These are phyloP conservation scores for Colletotrichum trifolii DNA, from an alignment of 2,329 filamentous ascomycete genomes.

Conservation along the genomic window DNA sequence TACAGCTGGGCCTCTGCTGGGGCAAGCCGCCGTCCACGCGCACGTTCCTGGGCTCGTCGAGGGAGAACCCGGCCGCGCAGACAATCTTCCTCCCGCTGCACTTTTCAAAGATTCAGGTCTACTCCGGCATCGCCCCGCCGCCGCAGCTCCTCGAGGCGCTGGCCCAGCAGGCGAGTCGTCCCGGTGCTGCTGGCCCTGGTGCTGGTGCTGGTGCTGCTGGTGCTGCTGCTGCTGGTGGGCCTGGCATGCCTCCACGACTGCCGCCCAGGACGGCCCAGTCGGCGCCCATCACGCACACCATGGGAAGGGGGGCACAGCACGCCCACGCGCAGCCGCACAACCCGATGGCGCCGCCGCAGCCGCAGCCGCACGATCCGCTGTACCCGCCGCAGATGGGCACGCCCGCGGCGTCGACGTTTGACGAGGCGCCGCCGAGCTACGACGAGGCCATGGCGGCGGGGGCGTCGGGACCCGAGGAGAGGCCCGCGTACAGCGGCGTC, in stretches of 20 bases:
- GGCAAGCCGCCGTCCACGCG: conserved; percentile 61
- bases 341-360: conserved; percentile 41
- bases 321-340: conserved; percentile 41
- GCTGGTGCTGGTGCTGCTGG: too few relatives aligned
- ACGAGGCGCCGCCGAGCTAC: conserved; percentile 93
- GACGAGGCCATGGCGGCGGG: conserved; percentile 90
- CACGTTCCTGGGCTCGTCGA: conserved; percentile 44
- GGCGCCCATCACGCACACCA: conserved; percentile 39
- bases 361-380: conserved; percentile 57
- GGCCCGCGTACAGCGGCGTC: conserved; percentile 75
- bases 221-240: conserved; percentile 40
- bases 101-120: conserved; percentile 80
- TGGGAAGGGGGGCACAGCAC: conserved; percentile 22
- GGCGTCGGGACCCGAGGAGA: conserved; percentile 75
- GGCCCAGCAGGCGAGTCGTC: conserved; percentile 42
- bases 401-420: conserved; percentile 57
- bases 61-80: conserved; percentile 56
- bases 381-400: conserved; percentile 69
- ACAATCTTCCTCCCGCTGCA: conserved; percentile 81
- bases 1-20: conserved; percentile 82
- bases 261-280: conserved; percentile 47
- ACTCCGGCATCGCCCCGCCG: conserved; percentile 87
- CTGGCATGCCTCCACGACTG: conserved; percentile 48
- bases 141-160: conserved; percentile 77
- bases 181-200: conserved; percentile 14